Evolutionary conservation across 1,139 yeast species (phyloP).

Genomic region (Geotrichum cucujoidarum): DNA sequence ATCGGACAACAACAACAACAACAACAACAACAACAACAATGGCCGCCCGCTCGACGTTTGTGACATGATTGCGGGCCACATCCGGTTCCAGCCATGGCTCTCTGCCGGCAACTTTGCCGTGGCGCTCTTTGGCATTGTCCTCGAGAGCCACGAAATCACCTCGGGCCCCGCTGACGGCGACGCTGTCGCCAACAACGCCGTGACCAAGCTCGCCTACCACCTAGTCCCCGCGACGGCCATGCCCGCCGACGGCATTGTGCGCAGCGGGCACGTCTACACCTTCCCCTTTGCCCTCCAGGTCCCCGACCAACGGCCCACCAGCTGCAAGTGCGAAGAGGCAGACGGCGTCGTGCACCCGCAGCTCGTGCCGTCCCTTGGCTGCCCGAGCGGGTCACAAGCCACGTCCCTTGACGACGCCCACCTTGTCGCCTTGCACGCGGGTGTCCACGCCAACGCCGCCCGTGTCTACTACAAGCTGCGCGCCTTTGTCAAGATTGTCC

Average conservation of each 20-base stretch:
- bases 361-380: no score
- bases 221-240: background rate
- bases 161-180: background rate
- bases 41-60: no score
- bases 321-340: background rate
- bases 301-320: background rate
- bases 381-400: no score
- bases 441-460: background rate
- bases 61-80: no score
- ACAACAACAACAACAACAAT: background rate
- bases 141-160: background rate
- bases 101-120: no score
- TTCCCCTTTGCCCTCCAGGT: background rate
- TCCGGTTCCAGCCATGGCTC: no score
- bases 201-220: background rate
- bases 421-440: background rate
- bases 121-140: background rate
- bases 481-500: background rate
- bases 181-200: background rate
- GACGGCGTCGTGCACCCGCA: no score
- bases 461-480: slow-evolving; percentile 3
- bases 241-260: background rate
- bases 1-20: background rate
- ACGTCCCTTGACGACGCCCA: no score
- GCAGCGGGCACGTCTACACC: background rate